Conservation (phyloP, 345 rosid genomes). For the Populus euphratica region DNA sequence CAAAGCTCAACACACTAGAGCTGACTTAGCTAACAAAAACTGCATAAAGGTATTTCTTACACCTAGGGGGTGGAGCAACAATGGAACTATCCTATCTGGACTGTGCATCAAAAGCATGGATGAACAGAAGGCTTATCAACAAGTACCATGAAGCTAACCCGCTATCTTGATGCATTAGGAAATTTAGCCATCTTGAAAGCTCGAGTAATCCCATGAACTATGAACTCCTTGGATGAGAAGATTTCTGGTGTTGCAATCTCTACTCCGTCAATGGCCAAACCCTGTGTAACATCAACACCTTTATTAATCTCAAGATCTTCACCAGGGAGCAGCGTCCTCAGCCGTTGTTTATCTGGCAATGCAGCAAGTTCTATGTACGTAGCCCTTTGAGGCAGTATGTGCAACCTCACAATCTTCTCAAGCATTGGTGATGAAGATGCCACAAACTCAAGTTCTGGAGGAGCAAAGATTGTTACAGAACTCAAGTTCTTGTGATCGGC, state of each 20-base stretch:
- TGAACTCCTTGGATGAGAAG: constrained; percentile 39
- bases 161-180: constrained; percentile 11
- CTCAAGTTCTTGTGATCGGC: constrained; percentile 34
- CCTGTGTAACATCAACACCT: constrained; percentile 16
- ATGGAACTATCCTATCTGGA: neutral
- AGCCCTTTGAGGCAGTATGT: constrained; percentile 45
- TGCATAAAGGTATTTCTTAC: neutral
- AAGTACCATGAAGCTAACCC: neutral
- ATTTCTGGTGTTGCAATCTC: constrained; percentile 53
- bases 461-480: constrained; percentile 60
- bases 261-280: constrained; percentile 41
- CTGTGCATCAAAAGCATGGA: neutral
- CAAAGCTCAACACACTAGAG: neutral
- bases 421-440: constrained; percentile 50
- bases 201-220: constrained; percentile 57
- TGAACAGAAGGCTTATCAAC: neutral
- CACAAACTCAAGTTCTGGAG: constrained; percentile 44
- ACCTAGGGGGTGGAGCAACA: neutral
- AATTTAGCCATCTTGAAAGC: constrained; percentile 32
- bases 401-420: constrained; percentile 52
- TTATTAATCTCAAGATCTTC: constrained; percentile 40
- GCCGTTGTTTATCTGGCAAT: constrained; percentile 38
- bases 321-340: constrained; percentile 45
- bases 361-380: constrained; percentile 38
- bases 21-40: too few species aligned